Evolutionary conservation across 352 stramenopile species (phyloP).

Genomic region (Phytophthora brassicae): DNA sequence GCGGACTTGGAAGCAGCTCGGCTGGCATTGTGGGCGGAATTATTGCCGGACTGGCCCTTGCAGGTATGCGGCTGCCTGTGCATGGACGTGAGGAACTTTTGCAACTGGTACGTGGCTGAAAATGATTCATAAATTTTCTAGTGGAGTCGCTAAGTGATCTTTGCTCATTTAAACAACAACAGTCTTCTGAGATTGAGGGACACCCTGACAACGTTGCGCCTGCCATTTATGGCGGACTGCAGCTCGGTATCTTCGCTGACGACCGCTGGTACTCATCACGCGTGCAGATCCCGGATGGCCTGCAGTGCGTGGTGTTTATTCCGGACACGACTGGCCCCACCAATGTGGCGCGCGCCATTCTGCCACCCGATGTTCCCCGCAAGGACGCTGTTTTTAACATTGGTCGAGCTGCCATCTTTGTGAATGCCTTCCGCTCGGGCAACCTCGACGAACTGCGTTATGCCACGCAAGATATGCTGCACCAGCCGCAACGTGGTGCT

Average conservation of each 20-base stretch:
- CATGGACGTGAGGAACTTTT: slow-evolving; percentile 93
- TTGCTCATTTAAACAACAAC: slow-evolving; percentile 2
- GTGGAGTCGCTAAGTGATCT: background rate
- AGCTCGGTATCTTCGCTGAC: slow-evolving; percentile 94
- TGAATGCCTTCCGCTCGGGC: slow-evolving; percentile 95
- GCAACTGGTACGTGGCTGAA: slow-evolving; percentile 77
- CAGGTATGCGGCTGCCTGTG: slow-evolving; percentile 91
- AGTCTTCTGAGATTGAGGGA: slow-evolving; percentile 96
- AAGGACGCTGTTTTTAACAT: slow-evolving; percentile 98
- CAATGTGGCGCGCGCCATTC: slow-evolving; percentile 90
- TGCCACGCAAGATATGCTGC: slow-evolving; percentile 93
- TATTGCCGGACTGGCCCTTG: slow-evolving; percentile 97
- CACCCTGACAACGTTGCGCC: slow-evolving; percentile 99
- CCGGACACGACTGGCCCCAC: slow-evolving; percentile 97
- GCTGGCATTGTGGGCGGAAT: slow-evolving; percentile 99
- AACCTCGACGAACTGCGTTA: slow-evolving; percentile 97
- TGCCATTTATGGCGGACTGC: slow-evolving; percentile 98
- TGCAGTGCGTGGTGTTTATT: slow-evolving; percentile 99
- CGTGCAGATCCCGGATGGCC: slow-evolving; percentile 93
- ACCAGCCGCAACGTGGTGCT: slow-evolving; percentile 96
- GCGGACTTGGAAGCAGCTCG: slow-evolving; percentile 96
- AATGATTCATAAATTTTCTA: background rate
- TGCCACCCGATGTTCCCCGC: slow-evolving; percentile 86
- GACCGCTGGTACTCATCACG: slow-evolving; percentile 97
- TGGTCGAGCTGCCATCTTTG: slow-evolving; percentile 95